These are phyloP conservation scores for Mycena rosella DNA, from an alignment of 768 basidiomycete species.

Conservation along the genomic window DNA sequence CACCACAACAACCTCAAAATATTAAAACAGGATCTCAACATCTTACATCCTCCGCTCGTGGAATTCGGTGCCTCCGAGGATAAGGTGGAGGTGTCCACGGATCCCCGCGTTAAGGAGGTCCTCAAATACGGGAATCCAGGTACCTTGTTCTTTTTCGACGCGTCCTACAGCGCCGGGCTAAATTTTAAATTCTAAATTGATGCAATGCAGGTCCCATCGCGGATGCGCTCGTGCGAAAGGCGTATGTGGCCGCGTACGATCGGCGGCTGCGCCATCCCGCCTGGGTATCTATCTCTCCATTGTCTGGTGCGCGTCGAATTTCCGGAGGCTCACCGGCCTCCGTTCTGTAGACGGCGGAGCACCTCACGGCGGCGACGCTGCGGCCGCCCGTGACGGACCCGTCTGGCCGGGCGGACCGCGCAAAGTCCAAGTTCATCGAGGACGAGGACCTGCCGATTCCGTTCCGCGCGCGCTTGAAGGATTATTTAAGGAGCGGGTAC, in stretches of 20 bases:
- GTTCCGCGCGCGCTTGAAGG: constrained; percentile 88
- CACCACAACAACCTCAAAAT: constrained; percentile 40
- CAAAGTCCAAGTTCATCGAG: constrained; percentile 85
- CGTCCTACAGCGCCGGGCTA: constrained; percentile 3
- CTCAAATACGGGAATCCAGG: constrained; percentile 89
- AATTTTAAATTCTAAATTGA: constrained; percentile 2
- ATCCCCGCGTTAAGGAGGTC: constrained; percentile 44
- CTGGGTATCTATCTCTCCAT: constrained; percentile 74
- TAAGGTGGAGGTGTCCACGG: constrained; percentile 31
- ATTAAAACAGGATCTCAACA: constrained; percentile 36
- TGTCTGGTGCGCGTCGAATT: constrained; percentile 2
- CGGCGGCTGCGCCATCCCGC: constrained; percentile 90
- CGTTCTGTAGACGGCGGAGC: constrained; percentile 86
- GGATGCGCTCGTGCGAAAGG: constrained; percentile 83
- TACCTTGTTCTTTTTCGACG: constrained; percentile 44
- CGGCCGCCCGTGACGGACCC: constrained; percentile 48
- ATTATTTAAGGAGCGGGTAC: constrained; percentile 94
- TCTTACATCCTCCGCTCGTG: constrained; percentile 31
- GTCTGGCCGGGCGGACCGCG: constrained; percentile 71
- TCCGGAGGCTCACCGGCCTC: background rate
- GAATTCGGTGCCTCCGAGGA: constrained; percentile 30
- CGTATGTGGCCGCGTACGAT: constrained; percentile 93
- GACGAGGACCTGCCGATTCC: constrained; percentile 80
- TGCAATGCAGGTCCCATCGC: constrained; percentile 85
- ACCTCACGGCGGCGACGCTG: constrained; percentile 85